Conservation (phyloP, 148 eudicot species). For the Cornus florida region DNA sequence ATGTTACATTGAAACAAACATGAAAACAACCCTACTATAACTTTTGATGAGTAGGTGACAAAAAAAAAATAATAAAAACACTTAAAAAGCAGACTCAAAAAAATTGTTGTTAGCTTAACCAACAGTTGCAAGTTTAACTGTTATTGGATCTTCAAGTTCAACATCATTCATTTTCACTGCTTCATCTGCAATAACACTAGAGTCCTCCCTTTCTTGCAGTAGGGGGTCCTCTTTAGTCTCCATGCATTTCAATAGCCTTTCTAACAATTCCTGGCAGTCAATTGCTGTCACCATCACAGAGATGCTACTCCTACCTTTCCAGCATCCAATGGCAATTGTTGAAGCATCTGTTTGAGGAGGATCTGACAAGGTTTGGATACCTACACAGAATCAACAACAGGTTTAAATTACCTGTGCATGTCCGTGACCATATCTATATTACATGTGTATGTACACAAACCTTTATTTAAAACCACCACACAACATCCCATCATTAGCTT, state of each 20-base stretch:
- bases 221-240: slow-evolving; percentile 9
- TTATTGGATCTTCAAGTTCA: slow-evolving; percentile 29
- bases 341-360: slow-evolving; percentile 35
- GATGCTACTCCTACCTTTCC: slow-evolving; percentile 79
- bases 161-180: slow-evolving; percentile 11
- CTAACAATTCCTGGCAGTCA: slow-evolving; percentile 91
- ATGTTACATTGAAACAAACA: too few relatives aligned
- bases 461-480: slow-evolving; percentile 69
- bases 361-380: slow-evolving; percentile 9
- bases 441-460: slow-evolving; percentile 30
- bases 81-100: too few relatives aligned
- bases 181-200: slow-evolving; percentile 13
- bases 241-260: slow-evolving; percentile 55
- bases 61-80: too few relatives aligned
- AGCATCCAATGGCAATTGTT: slow-evolving; percentile 88
- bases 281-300: slow-evolving; percentile 82
- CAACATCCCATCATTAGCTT: slow-evolving; percentile 77
- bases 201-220: neutral
- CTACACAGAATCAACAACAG: slow-evolving; percentile 31
- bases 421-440: neutral
- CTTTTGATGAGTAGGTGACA: too few relatives aligned
- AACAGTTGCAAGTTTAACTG: slow-evolving; percentile 16
- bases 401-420: neutral
- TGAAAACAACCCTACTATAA: too few relatives aligned
- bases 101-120: neutral